Evolutionary conservation across 192 early-diverging fungal species (phyloP).

Genomic region (Linnemannia exigua): DNA sequence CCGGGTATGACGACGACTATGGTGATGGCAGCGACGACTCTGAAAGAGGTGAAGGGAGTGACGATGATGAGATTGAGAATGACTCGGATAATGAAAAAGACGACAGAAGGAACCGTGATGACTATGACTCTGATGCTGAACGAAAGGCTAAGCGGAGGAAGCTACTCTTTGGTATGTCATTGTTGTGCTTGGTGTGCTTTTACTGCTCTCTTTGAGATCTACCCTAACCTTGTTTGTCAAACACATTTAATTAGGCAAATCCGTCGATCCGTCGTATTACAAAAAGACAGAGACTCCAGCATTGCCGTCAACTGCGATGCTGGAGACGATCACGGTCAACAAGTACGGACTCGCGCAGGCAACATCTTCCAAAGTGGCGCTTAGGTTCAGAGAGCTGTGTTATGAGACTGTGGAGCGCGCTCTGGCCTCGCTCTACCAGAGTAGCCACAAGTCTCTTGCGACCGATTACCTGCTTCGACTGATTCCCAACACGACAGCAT

Average conservation of each 20-base stretch:
- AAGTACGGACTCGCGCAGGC: constrained; percentile 18
- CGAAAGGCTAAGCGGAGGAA: constrained; percentile 53
- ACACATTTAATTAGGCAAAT: not conserved
- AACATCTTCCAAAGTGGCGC: constrained; percentile 28
- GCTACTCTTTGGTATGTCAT: constrained; percentile 42
- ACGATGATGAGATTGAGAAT: not conserved
- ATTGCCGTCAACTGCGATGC: not conserved
- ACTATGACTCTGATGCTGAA: constrained; percentile 43
- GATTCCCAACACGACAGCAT: not conserved
- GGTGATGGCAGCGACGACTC: constrained; percentile 3
- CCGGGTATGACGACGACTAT: constrained; percentile 16
- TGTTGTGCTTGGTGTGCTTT: not conserved
- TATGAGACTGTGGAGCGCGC: constrained; percentile 34
- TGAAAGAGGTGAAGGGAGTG: not conserved
- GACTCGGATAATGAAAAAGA: not conserved
- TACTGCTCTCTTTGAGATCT: not conserved
- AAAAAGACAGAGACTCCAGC: constrained; percentile 8
- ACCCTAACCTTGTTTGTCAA: not conserved
- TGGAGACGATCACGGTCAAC: not conserved
- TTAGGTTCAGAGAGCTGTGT: constrained; percentile 37
- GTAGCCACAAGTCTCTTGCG: constrained; percentile 31
- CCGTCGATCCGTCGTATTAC: constrained; percentile 49
- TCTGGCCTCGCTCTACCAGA: constrained; percentile 16
- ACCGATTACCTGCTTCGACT: constrained; percentile 19
- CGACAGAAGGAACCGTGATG: constrained; percentile 1